Base-by-base conservation (phyloP, 2,329 filamentous ascomycete genomes). In the Zymoseptoria brevis region DNA sequence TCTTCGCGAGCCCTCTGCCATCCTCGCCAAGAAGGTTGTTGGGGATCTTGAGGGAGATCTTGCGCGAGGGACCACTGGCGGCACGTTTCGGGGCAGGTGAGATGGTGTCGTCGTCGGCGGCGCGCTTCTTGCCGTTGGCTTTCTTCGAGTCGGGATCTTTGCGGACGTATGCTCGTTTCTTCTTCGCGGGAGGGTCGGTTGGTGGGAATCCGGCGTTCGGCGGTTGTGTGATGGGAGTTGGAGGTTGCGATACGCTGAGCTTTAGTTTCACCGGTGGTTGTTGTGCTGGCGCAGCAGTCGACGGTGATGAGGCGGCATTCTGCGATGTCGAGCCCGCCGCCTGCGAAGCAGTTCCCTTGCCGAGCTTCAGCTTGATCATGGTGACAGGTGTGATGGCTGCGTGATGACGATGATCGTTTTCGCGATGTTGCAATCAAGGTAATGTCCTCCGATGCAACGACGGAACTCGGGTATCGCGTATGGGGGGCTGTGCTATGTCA, bases 121-220 rank as follows among this genome's bases (percentile, higher is more conserved):
- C 71, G 69, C 61, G 71, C 61, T 74, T 72, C 66, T 72, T 72
- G 53, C 64, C 56, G 19, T 57, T 41, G 26, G 64, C 60, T 26
- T 61, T 67, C 57, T 75, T 71, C 62, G 49, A 52, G 11, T 55
- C 29, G 16, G 56, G 60, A 57, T 66, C 63, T 57, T 77, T 77
- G 67, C 74, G 76, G 48, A 67, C 74, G 66, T 76, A 76, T 54
- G 76, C 73, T 58, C 75, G 74, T 70, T 77, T 77, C 55, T 68
- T 69, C 61, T 71, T 71, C 62, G 61, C 60, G 9, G 49, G 54
- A 4, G 22, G 22, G 13, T 53, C 51, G 19, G 55, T 53, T 13
- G 57, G 35, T 11, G 55, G 48, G 13, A 55, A 57, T 16, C 50
- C 21, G 41, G 41, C 30, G 78, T 77, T 69, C 59, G 29, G 64